phyloP scores from a whole-genome alignment of 2,329 filamentous ascomycete genomes.

The Bimuria novae-zelandiae region DNA sequence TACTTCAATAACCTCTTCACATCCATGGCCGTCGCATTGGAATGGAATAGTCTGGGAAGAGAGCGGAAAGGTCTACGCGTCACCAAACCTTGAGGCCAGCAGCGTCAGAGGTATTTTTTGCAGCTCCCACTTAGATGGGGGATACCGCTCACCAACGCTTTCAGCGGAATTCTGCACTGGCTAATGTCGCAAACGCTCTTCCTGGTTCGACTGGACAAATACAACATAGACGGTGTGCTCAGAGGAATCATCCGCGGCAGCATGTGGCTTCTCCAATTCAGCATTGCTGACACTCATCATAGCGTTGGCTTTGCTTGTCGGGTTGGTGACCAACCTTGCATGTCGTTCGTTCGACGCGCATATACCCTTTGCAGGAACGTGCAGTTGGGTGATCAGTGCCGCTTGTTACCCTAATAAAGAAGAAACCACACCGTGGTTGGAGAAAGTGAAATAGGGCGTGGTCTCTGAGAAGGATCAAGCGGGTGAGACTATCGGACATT shows the following conservation, averaged over 20 bases:
- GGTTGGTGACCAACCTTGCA: background rate
- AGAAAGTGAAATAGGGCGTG: background rate
- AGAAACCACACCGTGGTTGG: background rate
- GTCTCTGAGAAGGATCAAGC: background rate
- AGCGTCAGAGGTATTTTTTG: no score
- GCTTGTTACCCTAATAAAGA: background rate
- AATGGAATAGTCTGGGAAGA: background rate
- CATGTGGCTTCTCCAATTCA: background rate
- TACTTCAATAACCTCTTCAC: background rate
- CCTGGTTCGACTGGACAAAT: background rate
- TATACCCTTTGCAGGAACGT: background rate
- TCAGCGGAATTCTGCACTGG: background rate
- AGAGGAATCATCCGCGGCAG: background rate
- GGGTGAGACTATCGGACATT: background rate
- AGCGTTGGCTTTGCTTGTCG: background rate
- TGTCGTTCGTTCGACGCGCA: background rate
- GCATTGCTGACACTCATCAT: background rate
- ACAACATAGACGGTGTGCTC: background rate
- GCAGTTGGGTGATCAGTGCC: background rate
- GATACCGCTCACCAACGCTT: background rate
- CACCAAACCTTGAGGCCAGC: background rate
- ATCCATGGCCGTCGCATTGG: background rate
- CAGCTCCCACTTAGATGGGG: background rate
- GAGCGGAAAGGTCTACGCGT: background rate
- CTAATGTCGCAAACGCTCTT: background rate